Base-by-base conservation (phyloP, 306 rosid species). In the Senna tora region DNA sequence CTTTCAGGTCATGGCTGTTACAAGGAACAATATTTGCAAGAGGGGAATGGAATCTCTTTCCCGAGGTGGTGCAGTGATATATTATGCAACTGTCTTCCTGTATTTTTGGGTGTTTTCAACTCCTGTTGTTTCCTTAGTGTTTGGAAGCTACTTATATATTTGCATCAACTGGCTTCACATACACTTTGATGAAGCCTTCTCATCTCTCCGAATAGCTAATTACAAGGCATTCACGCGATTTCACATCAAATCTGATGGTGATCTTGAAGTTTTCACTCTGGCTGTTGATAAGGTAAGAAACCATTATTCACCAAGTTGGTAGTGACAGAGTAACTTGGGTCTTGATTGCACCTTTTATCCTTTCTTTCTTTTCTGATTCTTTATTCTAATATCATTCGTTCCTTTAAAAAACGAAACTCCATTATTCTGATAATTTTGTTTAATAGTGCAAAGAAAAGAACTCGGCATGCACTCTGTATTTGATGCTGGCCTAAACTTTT, bases 181-280 rank as follows among this genome's bases (percentile, higher is more conserved):
- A 36, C 99, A 94, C 93, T 94, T 94, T 5, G 99, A 94, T 45
- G 99, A 94, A 82, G 99, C 99, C 69, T 94, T 94, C 82, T 94
- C 99, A 0, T 94, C 99, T 19, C 88, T 94, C 30, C 85, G 97
- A 75, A 94, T 94, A 67, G 99, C 99, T 38, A 94, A 94, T 69
- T 94, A 91, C 84, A 94, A 94, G 71, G 51, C 99, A 57, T 94
- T 94, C 85, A 89, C 99, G 25, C 88, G 99, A 14, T 94, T 94
- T 74, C 97, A 88, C 86, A 79, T 94, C 67, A 84, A 70, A 7
- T 42, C 80, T 14, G 81, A 82, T 17, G 99, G 97, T 5, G 88
- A 94, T 91, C 96, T 94, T 16, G 97, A 94, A 90, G 97, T 94
- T 79, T 91, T 30, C 69, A 91, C 99, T 36, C 87, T 94, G 46